Evolutionary conservation across 2,329 filamentous ascomycete species (phyloP).

Genomic region (Microcera coccophila): DNA sequence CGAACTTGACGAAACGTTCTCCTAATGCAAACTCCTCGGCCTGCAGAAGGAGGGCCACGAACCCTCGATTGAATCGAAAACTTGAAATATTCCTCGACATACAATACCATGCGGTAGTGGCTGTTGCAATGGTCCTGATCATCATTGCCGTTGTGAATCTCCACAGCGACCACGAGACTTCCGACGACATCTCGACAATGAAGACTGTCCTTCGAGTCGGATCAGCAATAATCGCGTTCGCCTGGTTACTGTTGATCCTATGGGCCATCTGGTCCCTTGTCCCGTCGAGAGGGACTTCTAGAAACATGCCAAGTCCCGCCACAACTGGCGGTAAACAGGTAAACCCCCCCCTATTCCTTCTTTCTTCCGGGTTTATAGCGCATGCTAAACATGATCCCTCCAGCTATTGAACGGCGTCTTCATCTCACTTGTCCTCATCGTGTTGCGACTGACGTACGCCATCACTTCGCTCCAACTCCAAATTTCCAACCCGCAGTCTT

Average conservation of each 20-base stretch:
- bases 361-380: not conserved
- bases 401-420: constrained; percentile 5
- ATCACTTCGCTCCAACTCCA: constrained; percentile 6
- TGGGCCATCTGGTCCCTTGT: constrained; percentile 7
- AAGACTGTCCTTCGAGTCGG: constrained; percentile 6
- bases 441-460: constrained; percentile 6
- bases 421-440: not conserved
- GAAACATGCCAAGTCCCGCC: not conserved
- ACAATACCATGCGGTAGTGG: constrained; percentile 6
- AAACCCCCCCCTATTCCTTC: not conserved
- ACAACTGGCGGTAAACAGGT: constrained; percentile 5
- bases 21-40: not conserved
- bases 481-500: constrained; percentile 5
- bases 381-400: not conserved
- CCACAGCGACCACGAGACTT: not conserved
- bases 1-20: not conserved
- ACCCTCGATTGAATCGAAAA: constrained; percentile 9
- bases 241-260: constrained; percentile 2
- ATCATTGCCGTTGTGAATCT: constrained; percentile 6
- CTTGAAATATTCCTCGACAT: constrained; percentile 10
- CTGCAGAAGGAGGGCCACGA: constrained; percentile 6
- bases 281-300: not conserved
- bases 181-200: not conserved
- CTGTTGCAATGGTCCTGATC: constrained; percentile 6
- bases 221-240: constrained; percentile 3